phyloP scores from a whole-genome alignment of 192 early-diverging fungal species.

The Backusella circina region DNA sequence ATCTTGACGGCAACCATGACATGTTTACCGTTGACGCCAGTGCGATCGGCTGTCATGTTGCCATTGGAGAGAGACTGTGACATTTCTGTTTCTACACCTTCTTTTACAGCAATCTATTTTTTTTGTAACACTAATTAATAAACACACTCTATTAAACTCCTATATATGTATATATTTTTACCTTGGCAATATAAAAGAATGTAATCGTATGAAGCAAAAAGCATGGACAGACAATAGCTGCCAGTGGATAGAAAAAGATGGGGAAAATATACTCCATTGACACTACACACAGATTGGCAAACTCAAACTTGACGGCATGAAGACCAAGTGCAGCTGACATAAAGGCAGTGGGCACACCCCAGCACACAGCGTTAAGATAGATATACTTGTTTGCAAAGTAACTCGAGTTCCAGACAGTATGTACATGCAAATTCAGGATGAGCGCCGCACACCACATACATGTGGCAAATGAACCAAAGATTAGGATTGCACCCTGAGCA shows the following conservation, averaged over 20 bases:
- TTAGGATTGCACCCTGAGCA: conserved; percentile 45
- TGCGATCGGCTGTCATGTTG: background rate
- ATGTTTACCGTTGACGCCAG: conserved; percentile 27
- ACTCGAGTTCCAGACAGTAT: conserved; percentile 55
- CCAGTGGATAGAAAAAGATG: conserved; percentile 54
- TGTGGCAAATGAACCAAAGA: conserved; percentile 45
- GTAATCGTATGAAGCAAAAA: conserved; percentile 49
- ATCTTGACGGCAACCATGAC: conserved; percentile 49
- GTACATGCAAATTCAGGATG: conserved; percentile 48
- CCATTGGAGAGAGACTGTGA: conserved; percentile 11
- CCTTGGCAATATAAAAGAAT: conserved; percentile 46
- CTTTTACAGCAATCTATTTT: conserved; percentile 22
- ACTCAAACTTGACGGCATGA: conserved; percentile 44
- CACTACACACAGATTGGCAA: conserved; percentile 48
- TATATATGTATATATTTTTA: background rate
- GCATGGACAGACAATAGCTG: conserved; percentile 42
- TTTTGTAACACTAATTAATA: background rate
- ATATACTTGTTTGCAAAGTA: conserved; percentile 41
- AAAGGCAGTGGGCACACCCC: conserved; percentile 40
- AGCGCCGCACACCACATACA: conserved; percentile 40
- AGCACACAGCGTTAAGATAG: conserved; percentile 40
- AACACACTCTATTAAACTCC: background rate
- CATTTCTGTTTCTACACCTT: conserved; percentile 30
- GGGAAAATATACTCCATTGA: conserved; percentile 31
- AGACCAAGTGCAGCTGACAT: conserved; percentile 35